These are phyloP conservation scores for Astraeus odoratus DNA, from an alignment of 768 basidiomycete species.

Conservation along the genomic window DNA sequence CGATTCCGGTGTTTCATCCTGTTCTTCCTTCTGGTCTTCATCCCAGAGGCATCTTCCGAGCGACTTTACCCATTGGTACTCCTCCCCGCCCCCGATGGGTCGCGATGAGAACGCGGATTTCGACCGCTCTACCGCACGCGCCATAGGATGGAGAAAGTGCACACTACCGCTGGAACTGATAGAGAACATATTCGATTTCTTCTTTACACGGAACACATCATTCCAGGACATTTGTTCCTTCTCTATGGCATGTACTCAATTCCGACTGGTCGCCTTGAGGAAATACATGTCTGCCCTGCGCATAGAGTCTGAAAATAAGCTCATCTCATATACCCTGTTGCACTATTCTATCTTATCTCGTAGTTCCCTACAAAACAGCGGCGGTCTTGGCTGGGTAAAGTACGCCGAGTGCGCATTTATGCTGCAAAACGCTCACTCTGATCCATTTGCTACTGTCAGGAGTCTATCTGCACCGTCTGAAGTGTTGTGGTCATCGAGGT, in stretches of 20 bases:
- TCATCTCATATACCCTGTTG: slow-evolving; percentile 24
- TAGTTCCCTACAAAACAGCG: slow-evolving; percentile 9
- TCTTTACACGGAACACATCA: slow-evolving; percentile 11
- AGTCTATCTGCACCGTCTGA: slow-evolving; percentile 13
- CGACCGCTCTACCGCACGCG: no score
- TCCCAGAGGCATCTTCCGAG: slow-evolving; percentile 5
- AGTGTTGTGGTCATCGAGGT: slow-evolving; percentile 16
- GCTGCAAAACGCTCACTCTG: background rate
- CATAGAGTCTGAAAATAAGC: slow-evolving; percentile 15
- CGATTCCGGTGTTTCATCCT: slow-evolving; percentile 12
- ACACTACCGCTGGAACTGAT: slow-evolving; percentile 27
- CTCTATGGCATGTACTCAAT: slow-evolving; percentile 33
- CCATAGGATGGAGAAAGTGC: slow-evolving; percentile 5
- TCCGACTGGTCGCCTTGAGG: slow-evolving; percentile 39
- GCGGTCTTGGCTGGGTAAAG: slow-evolving; percentile 42
- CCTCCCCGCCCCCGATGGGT: slow-evolving; percentile 13
- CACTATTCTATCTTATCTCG: slow-evolving; percentile 26
- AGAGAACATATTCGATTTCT: slow-evolving; percentile 24
- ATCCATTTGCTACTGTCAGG: slow-evolving; percentile 10
- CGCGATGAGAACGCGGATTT: no score
- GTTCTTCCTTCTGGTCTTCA: slow-evolving; percentile 10
- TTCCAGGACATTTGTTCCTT: slow-evolving; percentile 34
- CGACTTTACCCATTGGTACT: slow-evolving; percentile 15
- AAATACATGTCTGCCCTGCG: slow-evolving; percentile 21
- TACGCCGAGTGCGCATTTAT: slow-evolving; percentile 28